Base-by-base conservation (phyloP, 2,329 filamentous ascomycete species). In the Magnaporthales sp. region DNA sequence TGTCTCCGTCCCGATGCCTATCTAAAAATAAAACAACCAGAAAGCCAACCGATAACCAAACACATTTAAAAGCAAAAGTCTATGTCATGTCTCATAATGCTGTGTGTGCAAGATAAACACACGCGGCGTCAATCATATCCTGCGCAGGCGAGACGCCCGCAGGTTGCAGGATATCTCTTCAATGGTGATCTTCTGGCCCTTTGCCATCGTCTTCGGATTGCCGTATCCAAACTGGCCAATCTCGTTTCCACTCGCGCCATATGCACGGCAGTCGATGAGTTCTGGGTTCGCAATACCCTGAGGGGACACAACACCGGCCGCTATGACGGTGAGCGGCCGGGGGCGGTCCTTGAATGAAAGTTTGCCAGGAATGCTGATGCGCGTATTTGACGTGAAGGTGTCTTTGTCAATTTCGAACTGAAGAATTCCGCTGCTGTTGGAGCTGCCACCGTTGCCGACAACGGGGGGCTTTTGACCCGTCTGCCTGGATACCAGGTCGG, bases 211-310 rank as follows among this genome's bases (percentile, higher is more conserved):
- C n/a, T 38, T 24, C 7, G 29, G 64, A 4, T 62, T 62, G 2
- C 22, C 64, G 56, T 4, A 26, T 4, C 51, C 56, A 5, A 62
- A 66, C 15, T 30, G 64, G 4, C 64, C 64, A 8, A 66, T 9
- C 30, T 31, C 8, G 1, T 38, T 3, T 22, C 56, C 64, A 11
- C 15, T 15, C n/a, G 54, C 19, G 27, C 51, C 30, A 26, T 56
- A 54, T 29, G 60, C 63, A 10, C 63, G 54, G 69, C 68, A 30
- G 70, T 63, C 54, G 69, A 66, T 46, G 65, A 26, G 2, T 13
- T 30, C 29, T 2, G 38, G 27, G 46, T 58, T 19, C 46, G 27
- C 22, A 24, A 63, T 51, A 29, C 29, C 46, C 46, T 63, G 13
- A 46, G n/a, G 26, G 32, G 13, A 32, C 1, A 61, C 13, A 5